Evolutionary conservation across 2,329 filamentous ascomycete species (phyloP).

Genomic region (Coniella vitis): DNA sequence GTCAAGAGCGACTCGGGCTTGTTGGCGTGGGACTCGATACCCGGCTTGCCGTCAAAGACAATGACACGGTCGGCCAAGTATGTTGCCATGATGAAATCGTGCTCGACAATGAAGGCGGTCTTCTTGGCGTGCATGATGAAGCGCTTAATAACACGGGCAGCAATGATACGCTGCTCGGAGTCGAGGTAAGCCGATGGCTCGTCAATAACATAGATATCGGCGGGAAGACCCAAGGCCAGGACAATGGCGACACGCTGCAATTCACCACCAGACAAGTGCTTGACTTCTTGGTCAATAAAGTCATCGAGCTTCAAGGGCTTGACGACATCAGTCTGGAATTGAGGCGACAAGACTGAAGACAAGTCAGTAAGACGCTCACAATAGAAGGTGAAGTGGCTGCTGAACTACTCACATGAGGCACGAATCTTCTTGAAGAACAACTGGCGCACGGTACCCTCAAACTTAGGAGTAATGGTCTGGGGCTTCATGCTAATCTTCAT

Average conservation of each 20-base stretch:
- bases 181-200: slow-evolving; percentile 97
- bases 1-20: slow-evolving; percentile 85
- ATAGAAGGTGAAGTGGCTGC: too few species aligned
- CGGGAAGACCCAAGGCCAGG: slow-evolving; percentile 87
- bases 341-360: slow-evolving; percentile 66
- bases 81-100: slow-evolving; percentile 97
- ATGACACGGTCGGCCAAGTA: slow-evolving; percentile 77
- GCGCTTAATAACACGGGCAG: slow-evolving; percentile 94
- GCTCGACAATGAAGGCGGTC: slow-evolving; percentile 98
- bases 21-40: slow-evolving; percentile 81
- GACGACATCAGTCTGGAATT: slow-evolving; percentile 99
- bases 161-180: slow-evolving; percentile 97
- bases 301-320: slow-evolving; percentile 99
- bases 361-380: slow-evolving; percentile 1
- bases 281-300: slow-evolving; percentile 99
- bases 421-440: slow-evolving; percentile 99
- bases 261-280: slow-evolving; percentile 98
- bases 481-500: slow-evolving; percentile 99
- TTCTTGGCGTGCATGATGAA: slow-evolving; percentile 99
- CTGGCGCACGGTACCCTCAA: slow-evolving; percentile 91
- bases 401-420: slow-evolving; percentile 54
- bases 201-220: slow-evolving; percentile 97
- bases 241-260: slow-evolving; percentile 98
- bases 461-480: slow-evolving; percentile 98
- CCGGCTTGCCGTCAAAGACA: slow-evolving; percentile 93